phyloP scores from a whole-genome alignment of 768 basidiomycete genomes.

The Amanita jacksonii region DNA sequence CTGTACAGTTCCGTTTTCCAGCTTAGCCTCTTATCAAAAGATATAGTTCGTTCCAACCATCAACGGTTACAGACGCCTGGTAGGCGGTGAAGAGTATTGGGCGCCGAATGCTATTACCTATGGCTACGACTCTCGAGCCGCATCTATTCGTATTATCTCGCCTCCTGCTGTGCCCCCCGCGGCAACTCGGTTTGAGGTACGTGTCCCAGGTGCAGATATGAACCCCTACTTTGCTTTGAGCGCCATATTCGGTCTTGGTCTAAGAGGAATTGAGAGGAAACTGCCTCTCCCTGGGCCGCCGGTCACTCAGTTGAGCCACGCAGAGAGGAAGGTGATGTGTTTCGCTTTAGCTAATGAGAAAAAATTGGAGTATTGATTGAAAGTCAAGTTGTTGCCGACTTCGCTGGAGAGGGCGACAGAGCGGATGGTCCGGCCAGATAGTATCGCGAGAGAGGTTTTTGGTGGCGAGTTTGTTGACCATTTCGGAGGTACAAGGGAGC shows the following conservation, averaged over 20 bases:
- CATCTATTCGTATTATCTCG: slow-evolving; percentile 85
- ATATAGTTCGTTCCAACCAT: slow-evolving; percentile 88
- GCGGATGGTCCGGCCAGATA: slow-evolving; percentile 68
- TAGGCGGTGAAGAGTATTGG: slow-evolving; percentile 91
- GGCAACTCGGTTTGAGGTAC: slow-evolving; percentile 87
- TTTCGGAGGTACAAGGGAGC: slow-evolving; percentile 88
- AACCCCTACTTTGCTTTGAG: slow-evolving; percentile 87
- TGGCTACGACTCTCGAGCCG: slow-evolving; percentile 91
- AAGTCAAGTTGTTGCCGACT: slow-evolving; percentile 69
- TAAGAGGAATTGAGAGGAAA: slow-evolving; percentile 81
- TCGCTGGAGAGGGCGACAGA: slow-evolving; percentile 74
- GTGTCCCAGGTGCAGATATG: slow-evolving; percentile 96
- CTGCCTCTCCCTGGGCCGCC: slow-evolving; percentile 62
- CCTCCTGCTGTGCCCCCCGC: slow-evolving; percentile 77
- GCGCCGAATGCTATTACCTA: slow-evolving; percentile 90
- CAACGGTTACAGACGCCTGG: slow-evolving; percentile 95
- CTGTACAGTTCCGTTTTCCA: too few species aligned
- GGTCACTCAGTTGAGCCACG: slow-evolving; percentile 45
- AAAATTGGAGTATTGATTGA: slow-evolving; percentile 6
- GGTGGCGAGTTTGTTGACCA: slow-evolving; percentile 92
- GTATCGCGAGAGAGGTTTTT: slow-evolving; percentile 80
- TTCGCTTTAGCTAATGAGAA: not conserved
- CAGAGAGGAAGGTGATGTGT: slow-evolving; percentile 28
- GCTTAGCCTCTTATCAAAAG: too few species aligned
- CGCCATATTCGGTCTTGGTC: slow-evolving; percentile 79